phyloP scores from a whole-genome alignment of 495 filamentous ascomycete genomes.

The Chaetomium fimeti region DNA sequence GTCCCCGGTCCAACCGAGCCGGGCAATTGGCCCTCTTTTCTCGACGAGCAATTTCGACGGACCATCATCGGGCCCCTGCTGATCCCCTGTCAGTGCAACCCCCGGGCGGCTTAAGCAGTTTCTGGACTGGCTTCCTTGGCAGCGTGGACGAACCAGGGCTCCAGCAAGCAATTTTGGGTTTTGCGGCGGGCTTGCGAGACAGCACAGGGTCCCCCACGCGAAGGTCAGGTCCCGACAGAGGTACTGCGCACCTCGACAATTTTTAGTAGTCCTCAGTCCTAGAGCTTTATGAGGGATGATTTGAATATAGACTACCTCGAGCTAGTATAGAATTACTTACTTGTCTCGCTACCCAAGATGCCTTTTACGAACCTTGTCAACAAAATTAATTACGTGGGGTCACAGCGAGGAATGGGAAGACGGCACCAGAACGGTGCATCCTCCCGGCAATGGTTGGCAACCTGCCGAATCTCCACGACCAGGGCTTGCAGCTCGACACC shows the following conservation, averaged over 20 bases:
- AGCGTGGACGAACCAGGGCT: conserved; percentile 17
- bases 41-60: conserved; percentile 37
- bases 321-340: neutral
- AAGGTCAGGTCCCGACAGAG: no score
- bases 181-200: neutral
- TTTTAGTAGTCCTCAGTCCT: neutral
- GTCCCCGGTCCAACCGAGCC: conserved; percentile 22
- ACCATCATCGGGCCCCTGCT: conserved; percentile 37
- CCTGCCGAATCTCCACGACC: conserved; percentile 5
- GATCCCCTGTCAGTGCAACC: conserved; percentile 33
- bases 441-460: conserved; percentile 4
- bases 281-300: neutral
- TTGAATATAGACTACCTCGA: neutral
- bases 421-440: neutral
- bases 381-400: no score
- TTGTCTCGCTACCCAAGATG: neutral
- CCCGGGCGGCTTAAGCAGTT: conserved; percentile 30
- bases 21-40: conserved; percentile 30
- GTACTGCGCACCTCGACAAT: no score
- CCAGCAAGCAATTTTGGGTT: conserved; percentile 21
- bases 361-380: no score
- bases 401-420: no score
- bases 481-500: conserved; percentile 13
- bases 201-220: neutral
- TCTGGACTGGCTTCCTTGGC: conserved; percentile 25